Evolutionary conservation across 257 asterid species (phyloP).

Genomic region (Nicotiana knightiana): DNA sequence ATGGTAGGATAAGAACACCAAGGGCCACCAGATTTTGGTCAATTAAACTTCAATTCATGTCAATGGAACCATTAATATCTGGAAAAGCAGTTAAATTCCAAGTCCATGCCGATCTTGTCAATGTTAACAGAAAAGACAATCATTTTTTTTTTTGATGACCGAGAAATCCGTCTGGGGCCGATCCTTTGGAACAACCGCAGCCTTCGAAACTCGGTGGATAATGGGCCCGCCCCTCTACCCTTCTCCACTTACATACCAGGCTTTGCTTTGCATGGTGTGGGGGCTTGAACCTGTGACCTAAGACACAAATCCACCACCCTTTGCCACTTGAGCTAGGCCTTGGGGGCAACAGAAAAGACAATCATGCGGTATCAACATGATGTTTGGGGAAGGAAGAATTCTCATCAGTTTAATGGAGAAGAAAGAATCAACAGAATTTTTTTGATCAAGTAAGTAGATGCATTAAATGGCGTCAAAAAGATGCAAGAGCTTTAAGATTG

Average conservation of each 20-base stretch:
- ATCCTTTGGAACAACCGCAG: too few relatives aligned
- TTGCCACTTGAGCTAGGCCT: too few relatives aligned
- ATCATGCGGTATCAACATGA: background rate
- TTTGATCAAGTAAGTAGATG: background rate
- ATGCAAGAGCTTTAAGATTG: too few relatives aligned
- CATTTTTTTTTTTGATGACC: too few relatives aligned
- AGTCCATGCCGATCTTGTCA: constrained; percentile 1
- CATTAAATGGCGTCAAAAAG: too few relatives aligned
- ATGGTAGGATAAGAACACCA: background rate
- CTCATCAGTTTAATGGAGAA: background rate
- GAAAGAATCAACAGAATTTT: background rate
- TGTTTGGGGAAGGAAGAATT: background rate
- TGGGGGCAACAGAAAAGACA: background rate
- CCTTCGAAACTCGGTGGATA: too few relatives aligned
- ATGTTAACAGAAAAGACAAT: background rate
- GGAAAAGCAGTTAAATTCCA: background rate
- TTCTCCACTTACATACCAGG: too few relatives aligned
- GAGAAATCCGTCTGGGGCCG: too few relatives aligned
- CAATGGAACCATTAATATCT: background rate
- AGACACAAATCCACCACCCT: too few relatives aligned
- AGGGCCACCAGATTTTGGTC: background rate
- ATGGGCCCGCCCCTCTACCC: too few relatives aligned
- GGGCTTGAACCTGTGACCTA: too few relatives aligned
- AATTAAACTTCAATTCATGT: background rate
- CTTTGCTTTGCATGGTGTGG: too few relatives aligned